Percentiles rank a stretch among this genome's conserved stretches.
Evolutionary conservation across 352 stramenopile genomes (phyloP).

Genomic region (Phytophthora gonapodyides): DNA sequence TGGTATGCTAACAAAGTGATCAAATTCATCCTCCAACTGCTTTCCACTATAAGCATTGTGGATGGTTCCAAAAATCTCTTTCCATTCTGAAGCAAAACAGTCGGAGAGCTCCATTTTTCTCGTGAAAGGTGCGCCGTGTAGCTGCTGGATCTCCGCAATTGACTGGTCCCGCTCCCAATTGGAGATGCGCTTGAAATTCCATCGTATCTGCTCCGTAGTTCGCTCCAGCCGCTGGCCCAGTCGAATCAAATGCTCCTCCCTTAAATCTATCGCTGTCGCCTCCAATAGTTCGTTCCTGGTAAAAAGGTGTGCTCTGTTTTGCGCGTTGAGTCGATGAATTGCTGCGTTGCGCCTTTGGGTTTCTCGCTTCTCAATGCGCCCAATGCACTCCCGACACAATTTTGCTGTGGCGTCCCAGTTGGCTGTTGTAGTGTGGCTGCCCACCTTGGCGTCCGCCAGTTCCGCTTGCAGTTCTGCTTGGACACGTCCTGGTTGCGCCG

Average conservation of each 20-base stretch:
- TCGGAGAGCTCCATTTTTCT: not conserved
- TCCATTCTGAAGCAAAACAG: not conserved
- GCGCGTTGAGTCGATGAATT: not conserved
- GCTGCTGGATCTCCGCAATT: not conserved
- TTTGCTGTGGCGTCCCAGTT: not conserved
- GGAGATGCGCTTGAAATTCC: conserved; percentile 1
- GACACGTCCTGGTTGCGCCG: not conserved
- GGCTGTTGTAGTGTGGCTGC: not conserved
- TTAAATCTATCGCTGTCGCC: too few relatives aligned
- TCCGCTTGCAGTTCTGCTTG: not conserved
- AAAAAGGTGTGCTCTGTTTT: not conserved
- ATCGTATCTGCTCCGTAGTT: not conserved
- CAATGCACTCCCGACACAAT: not conserved
- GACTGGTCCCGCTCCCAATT: conserved; percentile 2
- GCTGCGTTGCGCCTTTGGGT: not conserved
- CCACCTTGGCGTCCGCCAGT: not conserved
- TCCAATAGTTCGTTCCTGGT: not conserved
- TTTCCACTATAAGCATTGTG: not conserved
- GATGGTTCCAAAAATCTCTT: not conserved
- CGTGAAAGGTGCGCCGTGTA: not conserved
- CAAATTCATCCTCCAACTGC: not conserved
- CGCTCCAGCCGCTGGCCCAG: not conserved
- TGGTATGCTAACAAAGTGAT: conserved; percentile 2
- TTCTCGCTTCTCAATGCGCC: not conserved
- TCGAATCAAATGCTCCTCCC: too few relatives aligned